A percentile compares a stretch with the other conserved stretches of the same genome.
Evolutionary conservation across 345 rosid genomes (phyloP).

Genomic region (Pugionium dolabratum): DNA sequence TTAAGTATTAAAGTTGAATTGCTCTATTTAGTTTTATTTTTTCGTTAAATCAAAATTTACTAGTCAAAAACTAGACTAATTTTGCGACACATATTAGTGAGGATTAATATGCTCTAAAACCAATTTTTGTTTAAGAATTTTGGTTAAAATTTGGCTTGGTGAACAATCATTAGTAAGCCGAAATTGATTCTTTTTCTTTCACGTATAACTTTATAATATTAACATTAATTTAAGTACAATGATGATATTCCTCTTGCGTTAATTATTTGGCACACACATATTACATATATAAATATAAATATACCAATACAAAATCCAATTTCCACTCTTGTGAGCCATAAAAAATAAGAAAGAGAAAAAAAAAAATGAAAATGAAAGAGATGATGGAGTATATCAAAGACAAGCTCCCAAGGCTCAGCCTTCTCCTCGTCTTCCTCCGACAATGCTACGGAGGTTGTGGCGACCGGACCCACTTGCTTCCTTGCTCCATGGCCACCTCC

Average conservation of each 20-base stretch:
- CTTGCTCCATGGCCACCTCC: conserved; percentile 24
- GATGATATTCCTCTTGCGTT: conserved; percentile 19
- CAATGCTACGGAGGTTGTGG: conserved; percentile 73
- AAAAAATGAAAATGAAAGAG: conserved; percentile 35
- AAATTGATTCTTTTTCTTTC: neutral
- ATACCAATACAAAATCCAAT: neutral
- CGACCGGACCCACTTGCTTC: conserved; percentile 52
- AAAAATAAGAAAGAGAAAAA: conserved; percentile 13
- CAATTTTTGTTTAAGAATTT: neutral
- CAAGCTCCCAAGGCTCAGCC: conserved; percentile 50
- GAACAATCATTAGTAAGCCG: conserved; percentile 6
- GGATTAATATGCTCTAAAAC: no score
- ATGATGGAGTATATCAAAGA: conserved; percentile 36
- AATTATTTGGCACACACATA: conserved; percentile 13
- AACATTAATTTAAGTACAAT: neutral
- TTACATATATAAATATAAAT: no score
- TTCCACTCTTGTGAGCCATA: conserved; percentile 27
- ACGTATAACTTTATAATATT: no score
- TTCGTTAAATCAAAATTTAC: no score
- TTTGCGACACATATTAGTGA: no score
- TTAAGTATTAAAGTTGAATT: neutral
- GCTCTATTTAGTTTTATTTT: no score
- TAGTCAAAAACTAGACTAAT: no score
- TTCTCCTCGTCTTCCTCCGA: conserved; percentile 34
- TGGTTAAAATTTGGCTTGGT: neutral